These are phyloP conservation scores for Aureobasidium sp. DNA, from an alignment of 2,329 filamentous ascomycete species.

Conservation along the genomic window DNA sequence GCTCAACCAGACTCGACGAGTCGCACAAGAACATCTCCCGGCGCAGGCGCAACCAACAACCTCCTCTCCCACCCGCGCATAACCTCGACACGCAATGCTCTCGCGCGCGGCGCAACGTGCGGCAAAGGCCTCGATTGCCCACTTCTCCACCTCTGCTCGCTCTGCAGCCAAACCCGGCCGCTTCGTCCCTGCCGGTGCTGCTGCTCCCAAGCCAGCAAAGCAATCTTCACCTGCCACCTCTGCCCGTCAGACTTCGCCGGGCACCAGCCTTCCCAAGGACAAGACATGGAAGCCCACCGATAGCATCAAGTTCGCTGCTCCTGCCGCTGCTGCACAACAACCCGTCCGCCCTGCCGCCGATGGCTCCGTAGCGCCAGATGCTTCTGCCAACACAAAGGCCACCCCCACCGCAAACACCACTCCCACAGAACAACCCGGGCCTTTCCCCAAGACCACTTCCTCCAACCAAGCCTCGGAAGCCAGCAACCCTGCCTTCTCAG, in stretches of 20 bases:
- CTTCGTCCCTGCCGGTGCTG: conserved; percentile 16
- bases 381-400: conserved; percentile 27
- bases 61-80: neutral
- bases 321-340: conserved; percentile 18
- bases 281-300: conserved; percentile 35
- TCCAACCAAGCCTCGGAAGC: conserved; percentile 12
- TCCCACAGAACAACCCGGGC: conserved; percentile 22
- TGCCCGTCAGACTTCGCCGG: conserved; percentile 27
- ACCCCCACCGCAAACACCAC: conserved; percentile 24
- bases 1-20: neutral
- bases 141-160: conserved; percentile 16
- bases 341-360: conserved; percentile 28
- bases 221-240: conserved; percentile 17
- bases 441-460: neutral
- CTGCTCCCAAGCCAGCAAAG: conserved; percentile 11
- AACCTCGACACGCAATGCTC: conserved; percentile 21
- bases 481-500: conserved; percentile 31
- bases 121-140: conserved; percentile 17
- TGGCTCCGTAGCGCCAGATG: conserved; percentile 19
- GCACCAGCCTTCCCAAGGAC: conserved; percentile 26
- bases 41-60: neutral
- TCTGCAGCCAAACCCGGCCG: neutral
- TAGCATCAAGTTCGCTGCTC: conserved; percentile 31
- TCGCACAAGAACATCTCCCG: neutral
- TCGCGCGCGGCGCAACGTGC: conserved; percentile 24